Base-by-base conservation (phyloP, 805 yeast species). In the Suhomyces kilbournensis region DNA sequence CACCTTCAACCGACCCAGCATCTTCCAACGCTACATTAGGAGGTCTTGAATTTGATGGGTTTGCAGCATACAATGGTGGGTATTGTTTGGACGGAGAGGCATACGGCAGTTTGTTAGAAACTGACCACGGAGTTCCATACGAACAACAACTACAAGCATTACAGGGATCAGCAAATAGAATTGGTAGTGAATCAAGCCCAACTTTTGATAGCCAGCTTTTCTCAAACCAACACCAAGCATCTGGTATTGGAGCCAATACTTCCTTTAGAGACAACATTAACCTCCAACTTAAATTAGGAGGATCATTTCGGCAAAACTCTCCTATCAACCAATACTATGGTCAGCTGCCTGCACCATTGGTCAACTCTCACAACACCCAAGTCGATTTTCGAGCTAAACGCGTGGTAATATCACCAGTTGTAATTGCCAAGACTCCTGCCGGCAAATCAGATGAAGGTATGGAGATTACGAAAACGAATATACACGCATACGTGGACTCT, bases 221-320 rank as follows among this genome's bases (percentile, higher is more conserved):
- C 9, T 38, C 22, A 35, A 20, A n/a, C n/a, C 38, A 6, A 19
- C 40, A 35, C 10, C 42, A 38, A 8, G 42, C 19, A 38, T 10
- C 42, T 38, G 15, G 22, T 38, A 7, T 38, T 3, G 23, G 42
- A 2, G 30, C 25, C 39, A 35, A 15, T 17, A 34, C 15, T 14
- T 46, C 12, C 1, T 26, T 44, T 20, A 30, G 53, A 12, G 53
- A 52, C 28, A 52, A 49, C 46, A 49, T 51, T 12, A 47, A 51
- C 40, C 44, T 51, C 38, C 53, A 49, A 20, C 45, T 49, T 20
- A 51, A 52, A 43, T 43, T 50, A 19, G 53, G 55, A 7, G 47
- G 43, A 3, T 23, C 46, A 0, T 44, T 34, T 26, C 34, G 48
- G 19, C 44, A 35, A 14, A 35, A 19, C 28, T 9, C 38, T 39